Base-by-base conservation (phyloP, 2,329 filamentous ascomycete species). In the Hypoxylon sp. region DNA sequence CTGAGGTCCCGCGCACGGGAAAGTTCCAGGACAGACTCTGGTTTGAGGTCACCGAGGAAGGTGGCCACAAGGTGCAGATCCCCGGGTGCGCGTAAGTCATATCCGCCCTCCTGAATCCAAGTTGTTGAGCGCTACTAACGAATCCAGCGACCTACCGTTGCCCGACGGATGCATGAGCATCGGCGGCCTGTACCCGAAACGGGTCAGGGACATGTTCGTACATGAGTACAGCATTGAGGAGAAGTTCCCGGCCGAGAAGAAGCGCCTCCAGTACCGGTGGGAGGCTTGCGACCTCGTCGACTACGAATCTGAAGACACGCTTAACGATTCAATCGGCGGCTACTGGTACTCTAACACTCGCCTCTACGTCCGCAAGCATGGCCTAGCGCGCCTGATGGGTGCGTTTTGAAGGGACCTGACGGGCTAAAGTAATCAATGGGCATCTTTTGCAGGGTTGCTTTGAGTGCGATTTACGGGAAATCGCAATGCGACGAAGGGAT, bases 181-280 rank as follows among this genome's bases (percentile, higher is more conserved):
- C 3, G 63, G 34, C 5, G 59, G 50, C 2, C 48, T 36, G 1
- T 58, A 13, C 7, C 63, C 67, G 1, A 63, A 56, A 11, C 63
- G 67, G 1, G 67, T 69, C 21, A 51, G 60, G 3, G 67, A 69
- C 32, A 69, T 67, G 67, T 63, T 69, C 19, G 53, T 56, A 23
- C 3, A 57, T 30, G 67, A 69, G n/a, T 69, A 69, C 45, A 52
- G 30, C 0, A 23, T 61, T 5, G 60, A 67, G 23, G 10, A 23
- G 3, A 62, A 45, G n/a, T 65, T 67, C 52, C 63, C 63, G 5
- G 60, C 52, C 11, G 67, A 67, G 32, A 34, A 51, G 17, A 34
- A 50, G 28, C 23, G 23, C 0, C 1, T 4, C 0, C 17, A 30
- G 17, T 10, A 13, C 11, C 25, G 21, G 21, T 67, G 56, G 60